Evolutionary conservation across 495 filamentous ascomycete species (phyloP).

Genomic region (Echria macrotheca): DNA sequence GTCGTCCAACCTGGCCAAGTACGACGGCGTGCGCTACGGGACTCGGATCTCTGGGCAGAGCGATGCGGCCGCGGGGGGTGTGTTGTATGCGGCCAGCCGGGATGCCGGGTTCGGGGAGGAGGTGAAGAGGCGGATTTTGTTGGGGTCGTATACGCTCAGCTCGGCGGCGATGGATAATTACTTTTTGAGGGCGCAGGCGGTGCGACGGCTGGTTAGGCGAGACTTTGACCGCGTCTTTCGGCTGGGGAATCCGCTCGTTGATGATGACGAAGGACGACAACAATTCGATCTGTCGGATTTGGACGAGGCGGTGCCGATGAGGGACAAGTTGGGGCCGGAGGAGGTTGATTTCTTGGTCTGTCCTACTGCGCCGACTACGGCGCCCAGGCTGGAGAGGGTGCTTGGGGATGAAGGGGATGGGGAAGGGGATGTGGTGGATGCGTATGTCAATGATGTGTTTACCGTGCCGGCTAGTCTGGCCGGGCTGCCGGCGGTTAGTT

Average conservation of each 20-base stretch:
- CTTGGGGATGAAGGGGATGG: conserved; percentile 44
- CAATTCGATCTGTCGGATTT: conserved; percentile 44
- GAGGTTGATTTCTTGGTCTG: conserved; percentile 82
- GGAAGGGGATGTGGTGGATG: conserved; percentile 35
- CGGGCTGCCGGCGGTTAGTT: conserved; percentile 80
- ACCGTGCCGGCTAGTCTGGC: conserved; percentile 93
- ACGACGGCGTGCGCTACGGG: conserved; percentile 91
- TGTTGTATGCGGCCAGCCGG: conserved; percentile 72
- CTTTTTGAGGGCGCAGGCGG: conserved; percentile 86
- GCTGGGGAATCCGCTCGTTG: conserved; percentile 56
- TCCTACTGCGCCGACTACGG: conserved; percentile 74
- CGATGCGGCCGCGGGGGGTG: conserved; percentile 32
- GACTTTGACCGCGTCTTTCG: conserved; percentile 82
- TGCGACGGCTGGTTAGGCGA: conserved; percentile 72
- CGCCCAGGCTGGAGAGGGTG: conserved; percentile 58
- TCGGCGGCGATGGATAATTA: conserved; percentile 92
- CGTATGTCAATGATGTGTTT: conserved; percentile 89
- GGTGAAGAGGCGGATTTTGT: conserved; percentile 76
- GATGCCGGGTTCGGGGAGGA: conserved; percentile 73
- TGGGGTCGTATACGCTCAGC: conserved; percentile 87
- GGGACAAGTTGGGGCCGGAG: conserved; percentile 40
- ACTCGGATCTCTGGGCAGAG: conserved; percentile 35
- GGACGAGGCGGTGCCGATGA: conserved; percentile 32
- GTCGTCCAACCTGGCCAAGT: conserved; percentile 94
- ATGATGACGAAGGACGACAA: conserved; percentile 23